Evolutionary conservation across 768 basidiomycete genomes (phyloP), one percentile per base, ranked within the genome.

Genomic region (Xanthoconium stramineum): DNA sequence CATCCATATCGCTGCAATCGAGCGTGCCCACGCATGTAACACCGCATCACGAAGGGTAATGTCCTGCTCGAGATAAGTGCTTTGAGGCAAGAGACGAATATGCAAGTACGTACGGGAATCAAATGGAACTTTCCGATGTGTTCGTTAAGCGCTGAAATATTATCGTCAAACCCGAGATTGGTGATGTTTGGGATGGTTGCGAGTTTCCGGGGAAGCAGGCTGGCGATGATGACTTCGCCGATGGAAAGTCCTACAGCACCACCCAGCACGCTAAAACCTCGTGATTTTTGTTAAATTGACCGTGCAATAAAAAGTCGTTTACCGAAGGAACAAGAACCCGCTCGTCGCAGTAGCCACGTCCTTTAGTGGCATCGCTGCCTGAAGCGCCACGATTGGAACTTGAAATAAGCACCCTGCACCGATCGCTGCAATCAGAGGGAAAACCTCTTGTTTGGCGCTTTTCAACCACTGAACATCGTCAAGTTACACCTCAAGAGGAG

Each of bases 321-420:
- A 83, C 82, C 87, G 79, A 58, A 92, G 75, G 66, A 93, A 85
- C 24, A 81, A 80, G 61, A 85, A 88, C 0, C 86, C 83, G 1
- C 84, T 84, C 82, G 56, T 89, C 67, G 5, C 88, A 77, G 90
- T 89, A 1, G 90, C 89, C 89, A 92, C 91, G 59, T 91, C 89
- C 57, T 83, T 84, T 28, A 86, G 65, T 2, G 91, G 91, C 90
- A 94, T 94, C 0, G 90, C 85, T 14, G 89, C 88, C 70, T 94
- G 91, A n/a, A 93, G 70, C 11, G 78, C 86, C 55, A 91, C 86
- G 14, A 91, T 72, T 1, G 88, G 89, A 2, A 72, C 67, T 75
- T 84, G 81, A 77, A 87, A 86, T 40, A 91, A 69, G 60, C 77
- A 79, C 0, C 88, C 89, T 14, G 82, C 65, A 0, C 89, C 88